Evolutionary conservation across 2,329 filamentous ascomycete genomes (phyloP).

Genomic region (Colletotrichum phormii): DNA sequence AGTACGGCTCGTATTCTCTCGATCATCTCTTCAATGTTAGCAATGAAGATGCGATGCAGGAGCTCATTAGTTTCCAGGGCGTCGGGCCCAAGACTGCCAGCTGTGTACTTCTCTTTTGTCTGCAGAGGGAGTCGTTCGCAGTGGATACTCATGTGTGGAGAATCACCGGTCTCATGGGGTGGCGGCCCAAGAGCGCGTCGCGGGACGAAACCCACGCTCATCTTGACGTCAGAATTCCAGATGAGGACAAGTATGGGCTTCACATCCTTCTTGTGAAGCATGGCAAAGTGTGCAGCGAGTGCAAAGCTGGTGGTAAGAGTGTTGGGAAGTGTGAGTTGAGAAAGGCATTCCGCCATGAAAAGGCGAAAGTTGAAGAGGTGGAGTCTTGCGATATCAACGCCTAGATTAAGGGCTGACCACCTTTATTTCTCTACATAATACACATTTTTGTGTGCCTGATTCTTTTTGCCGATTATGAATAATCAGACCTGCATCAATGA

Average conservation of each 20-base stretch:
- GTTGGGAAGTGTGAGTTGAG: slow-evolving; percentile 54
- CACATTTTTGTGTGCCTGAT: too few species aligned
- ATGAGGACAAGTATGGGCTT: slow-evolving; percentile 61
- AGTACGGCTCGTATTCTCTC: slow-evolving; percentile 57
- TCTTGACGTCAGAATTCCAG: slow-evolving; percentile 59
- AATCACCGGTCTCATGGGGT: slow-evolving; percentile 60
- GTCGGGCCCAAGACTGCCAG: slow-evolving; percentile 67
- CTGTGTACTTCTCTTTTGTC: slow-evolving; percentile 64
- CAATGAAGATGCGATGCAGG: slow-evolving; percentile 61
- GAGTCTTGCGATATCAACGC: neutral
- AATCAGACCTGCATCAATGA: too few species aligned
- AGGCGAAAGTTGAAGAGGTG: slow-evolving; percentile 38
- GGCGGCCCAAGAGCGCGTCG: slow-evolving; percentile 54
- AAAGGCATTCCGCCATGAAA: slow-evolving; percentile 49
- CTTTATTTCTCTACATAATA: too few species aligned
- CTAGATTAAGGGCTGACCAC: neutral
- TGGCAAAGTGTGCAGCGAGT: slow-evolving; percentile 58
- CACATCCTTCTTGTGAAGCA: slow-evolving; percentile 62
- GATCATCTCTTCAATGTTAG: slow-evolving; percentile 58
- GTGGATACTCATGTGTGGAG: slow-evolving; percentile 66
- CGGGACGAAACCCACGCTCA: slow-evolving; percentile 62
- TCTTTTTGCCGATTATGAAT: too few species aligned
- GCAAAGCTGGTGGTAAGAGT: slow-evolving; percentile 56
- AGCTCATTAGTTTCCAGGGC: slow-evolving; percentile 62
- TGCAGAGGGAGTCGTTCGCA: slow-evolving; percentile 59